These are phyloP conservation scores for Volvariella surrecta DNA, from an alignment of 1,284 basidiomycete species.

Conservation along the genomic window DNA sequence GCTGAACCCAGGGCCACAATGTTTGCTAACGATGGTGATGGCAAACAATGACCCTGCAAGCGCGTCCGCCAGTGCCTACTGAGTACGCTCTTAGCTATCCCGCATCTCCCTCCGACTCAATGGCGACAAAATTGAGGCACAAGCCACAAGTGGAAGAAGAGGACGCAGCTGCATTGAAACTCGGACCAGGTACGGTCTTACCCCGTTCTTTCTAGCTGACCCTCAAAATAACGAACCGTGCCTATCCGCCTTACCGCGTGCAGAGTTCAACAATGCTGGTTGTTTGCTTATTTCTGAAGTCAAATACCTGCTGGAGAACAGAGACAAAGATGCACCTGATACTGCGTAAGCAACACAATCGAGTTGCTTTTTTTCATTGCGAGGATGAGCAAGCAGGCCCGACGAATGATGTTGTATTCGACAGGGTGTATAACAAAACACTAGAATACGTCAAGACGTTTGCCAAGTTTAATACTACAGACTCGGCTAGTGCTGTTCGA, in stretches of 20 bases:
- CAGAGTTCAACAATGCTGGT: constrained; percentile 88
- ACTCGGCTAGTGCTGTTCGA: constrained; percentile 82
- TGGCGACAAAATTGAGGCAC: constrained; percentile 36
- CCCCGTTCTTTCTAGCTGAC: not conserved
- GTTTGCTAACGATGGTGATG: no score
- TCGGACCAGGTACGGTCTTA: constrained; percentile 44
- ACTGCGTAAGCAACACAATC: constrained; percentile 50
- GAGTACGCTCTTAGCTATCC: no score
- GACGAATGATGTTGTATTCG: not conserved
- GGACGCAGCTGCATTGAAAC: constrained; percentile 61
- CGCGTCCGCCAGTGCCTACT: no score
- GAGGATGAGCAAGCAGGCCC: not conserved
- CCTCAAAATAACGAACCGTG: not conserved
- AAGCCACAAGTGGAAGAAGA: constrained; percentile 53
- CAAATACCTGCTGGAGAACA: constrained; percentile 80
- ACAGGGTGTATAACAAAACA: constrained; percentile 87
- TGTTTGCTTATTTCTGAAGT: constrained; percentile 89
- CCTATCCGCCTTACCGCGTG: constrained; percentile 1
- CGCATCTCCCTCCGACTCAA: no score
- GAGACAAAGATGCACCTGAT: constrained; percentile 77
- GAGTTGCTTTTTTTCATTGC: no score
- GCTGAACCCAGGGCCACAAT: no score
- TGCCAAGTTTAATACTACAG: constrained; percentile 82
- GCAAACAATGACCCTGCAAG: no score
- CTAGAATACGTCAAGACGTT: constrained; percentile 89